Evolutionary conservation across 805 yeast species (phyloP).

Genomic region (Saccharomycopsis fibuligera): DNA sequence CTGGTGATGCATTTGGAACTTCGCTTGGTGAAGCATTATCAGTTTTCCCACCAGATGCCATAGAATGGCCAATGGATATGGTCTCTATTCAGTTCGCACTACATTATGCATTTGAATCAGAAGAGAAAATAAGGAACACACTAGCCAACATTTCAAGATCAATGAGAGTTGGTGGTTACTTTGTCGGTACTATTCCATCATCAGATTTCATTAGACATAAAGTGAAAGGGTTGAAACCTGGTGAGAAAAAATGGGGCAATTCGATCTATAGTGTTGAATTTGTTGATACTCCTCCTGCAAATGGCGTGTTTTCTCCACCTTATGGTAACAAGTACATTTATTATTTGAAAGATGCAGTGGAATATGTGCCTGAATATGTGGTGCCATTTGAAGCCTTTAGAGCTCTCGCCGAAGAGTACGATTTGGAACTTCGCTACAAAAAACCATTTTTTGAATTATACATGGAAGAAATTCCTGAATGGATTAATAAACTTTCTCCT

Average conservation of each 20-base stretch:
- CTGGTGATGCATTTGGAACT: slow-evolving; percentile 84
- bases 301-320: slow-evolving; percentile 56
- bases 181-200: slow-evolving; percentile 92
- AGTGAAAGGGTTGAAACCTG: slow-evolving; percentile 44
- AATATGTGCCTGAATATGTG: slow-evolving; percentile 92
- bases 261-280: slow-evolving; percentile 70
- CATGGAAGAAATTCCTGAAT: slow-evolving; percentile 67
- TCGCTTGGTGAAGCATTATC: slow-evolving; percentile 61
- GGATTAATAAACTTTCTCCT: slow-evolving; percentile 52
- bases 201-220: slow-evolving; percentile 75
- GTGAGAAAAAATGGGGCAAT: slow-evolving; percentile 75
- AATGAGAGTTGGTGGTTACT: slow-evolving; percentile 74
- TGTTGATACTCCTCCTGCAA: slow-evolving; percentile 69
- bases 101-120: slow-evolving; percentile 91
- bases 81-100: slow-evolving; percentile 89
- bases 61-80: slow-evolving; percentile 68
- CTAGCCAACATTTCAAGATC: slow-evolving; percentile 71
- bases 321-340: slow-evolving; percentile 76
- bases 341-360: slow-evolving; percentile 86
- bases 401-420: slow-evolving; percentile 77
- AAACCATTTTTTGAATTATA: slow-evolving; percentile 79
- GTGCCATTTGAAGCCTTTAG: slow-evolving; percentile 90
- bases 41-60: slow-evolving; percentile 54
- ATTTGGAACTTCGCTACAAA: slow-evolving; percentile 62
- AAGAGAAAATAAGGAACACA: slow-evolving; percentile 66